Evolutionary conservation across 495 filamentous ascomycete genomes (phyloP).

Genomic region (Chaetomium cochliodes): DNA sequence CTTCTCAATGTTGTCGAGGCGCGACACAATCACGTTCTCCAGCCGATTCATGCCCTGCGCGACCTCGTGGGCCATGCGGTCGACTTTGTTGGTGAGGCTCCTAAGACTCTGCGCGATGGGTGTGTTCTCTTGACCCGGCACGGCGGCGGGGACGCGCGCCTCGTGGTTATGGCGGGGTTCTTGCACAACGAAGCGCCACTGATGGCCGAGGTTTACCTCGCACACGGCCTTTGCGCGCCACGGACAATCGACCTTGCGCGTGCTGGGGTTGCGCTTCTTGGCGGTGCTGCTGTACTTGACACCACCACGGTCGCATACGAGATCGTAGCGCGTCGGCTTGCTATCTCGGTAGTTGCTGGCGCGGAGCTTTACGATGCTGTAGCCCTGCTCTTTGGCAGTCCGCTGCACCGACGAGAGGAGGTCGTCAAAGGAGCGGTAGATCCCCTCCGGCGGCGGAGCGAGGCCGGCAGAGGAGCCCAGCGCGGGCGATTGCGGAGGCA

Average conservation of each 20-base stretch:
- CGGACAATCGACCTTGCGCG: conserved; percentile 53
- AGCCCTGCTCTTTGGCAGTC: conserved; percentile 51
- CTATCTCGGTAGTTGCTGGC: conserved; percentile 53
- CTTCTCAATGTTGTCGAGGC: conserved; percentile 46
- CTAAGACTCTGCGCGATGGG: conserved; percentile 48
- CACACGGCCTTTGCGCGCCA: conserved; percentile 55
- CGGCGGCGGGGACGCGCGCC: conserved; percentile 42
- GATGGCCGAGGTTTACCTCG: conserved; percentile 51
- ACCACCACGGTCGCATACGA: conserved; percentile 53
- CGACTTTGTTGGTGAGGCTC: conserved; percentile 48
- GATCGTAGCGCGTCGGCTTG: conserved; percentile 52
- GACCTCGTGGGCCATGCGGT: conserved; percentile 48
- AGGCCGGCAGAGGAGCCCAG: conserved; percentile 30
- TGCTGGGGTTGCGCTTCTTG: conserved; percentile 54
- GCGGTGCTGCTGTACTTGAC: conserved; percentile 55
- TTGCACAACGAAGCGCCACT: conserved; percentile 52
- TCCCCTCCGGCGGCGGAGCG: conserved; percentile 49
- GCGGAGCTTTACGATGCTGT: conserved; percentile 51
- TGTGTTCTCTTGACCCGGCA: conserved; percentile 46
- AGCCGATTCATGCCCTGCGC: conserved; percentile 35
- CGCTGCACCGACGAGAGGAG: conserved; percentile 45
- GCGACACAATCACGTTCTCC: conserved; percentile 28
- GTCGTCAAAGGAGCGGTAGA: conserved; percentile 48
- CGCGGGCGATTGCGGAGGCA: conserved; percentile 37
- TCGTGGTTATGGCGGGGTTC: conserved; percentile 52